Conservation (phyloP, 2,329 filamentous ascomycete species). For the Fusarium avenaceum region DNA sequence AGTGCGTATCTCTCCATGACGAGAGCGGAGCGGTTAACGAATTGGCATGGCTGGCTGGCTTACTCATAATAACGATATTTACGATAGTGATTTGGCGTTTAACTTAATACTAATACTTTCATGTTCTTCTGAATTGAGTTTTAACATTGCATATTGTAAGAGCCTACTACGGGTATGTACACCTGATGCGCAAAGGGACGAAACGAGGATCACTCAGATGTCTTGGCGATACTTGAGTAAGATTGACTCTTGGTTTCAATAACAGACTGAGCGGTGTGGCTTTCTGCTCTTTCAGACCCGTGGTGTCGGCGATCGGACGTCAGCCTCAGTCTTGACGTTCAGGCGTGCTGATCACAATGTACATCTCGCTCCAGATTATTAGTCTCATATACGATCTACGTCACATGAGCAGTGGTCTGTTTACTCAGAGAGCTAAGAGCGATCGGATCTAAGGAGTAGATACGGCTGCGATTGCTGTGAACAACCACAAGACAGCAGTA, state of each 20-base stretch:
- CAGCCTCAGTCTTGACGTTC: not conserved
- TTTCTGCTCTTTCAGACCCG: not conserved
- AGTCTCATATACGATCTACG: too few species aligned
- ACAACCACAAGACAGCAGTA: not conserved
- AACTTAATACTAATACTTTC: not conserved
- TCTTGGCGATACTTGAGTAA: too few species aligned
- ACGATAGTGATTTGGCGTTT: conserved; percentile 2
- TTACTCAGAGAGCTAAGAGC: too few species aligned
- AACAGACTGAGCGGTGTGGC: too few species aligned
- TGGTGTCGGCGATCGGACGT: conserved; percentile 2
- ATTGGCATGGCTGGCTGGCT: conserved; percentile 47
- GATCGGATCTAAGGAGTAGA: not conserved
- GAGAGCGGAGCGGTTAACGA: conserved; percentile 36
- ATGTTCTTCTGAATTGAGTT: not conserved
- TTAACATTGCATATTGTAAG: not conserved
- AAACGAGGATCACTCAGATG: too few species aligned
- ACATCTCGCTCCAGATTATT: not conserved
- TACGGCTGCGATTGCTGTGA: not conserved
- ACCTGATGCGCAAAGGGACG: too few species aligned
- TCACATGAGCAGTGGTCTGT: not conserved
- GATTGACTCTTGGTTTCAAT: not conserved
- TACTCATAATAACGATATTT: conserved; percentile 37
- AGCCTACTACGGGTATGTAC: not conserved
- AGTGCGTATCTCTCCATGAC: conserved; percentile 41
- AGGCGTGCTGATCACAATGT: conserved; percentile 4